Percentiles rank a stretch among this genome's conserved stretches.
These are phyloP conservation scores for Triangularia verruculosa DNA, from an alignment of 2,329 filamentous ascomycete species.

Conservation along the genomic window DNA sequence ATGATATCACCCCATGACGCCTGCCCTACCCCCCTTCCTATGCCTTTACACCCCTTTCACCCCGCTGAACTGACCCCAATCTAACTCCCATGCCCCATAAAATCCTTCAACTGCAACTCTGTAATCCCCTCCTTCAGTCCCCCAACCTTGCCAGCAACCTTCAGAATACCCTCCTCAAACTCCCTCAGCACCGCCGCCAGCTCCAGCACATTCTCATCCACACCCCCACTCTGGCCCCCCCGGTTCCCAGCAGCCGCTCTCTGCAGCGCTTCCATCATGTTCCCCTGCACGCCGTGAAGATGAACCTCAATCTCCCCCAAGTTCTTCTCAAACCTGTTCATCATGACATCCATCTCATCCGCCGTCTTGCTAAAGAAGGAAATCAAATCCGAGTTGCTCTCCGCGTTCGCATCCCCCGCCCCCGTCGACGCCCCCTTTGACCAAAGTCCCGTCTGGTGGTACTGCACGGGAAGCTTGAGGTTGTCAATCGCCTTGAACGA, in stretches of 20 bases:
- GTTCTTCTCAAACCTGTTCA: slow-evolving; percentile 56
- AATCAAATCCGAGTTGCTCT: slow-evolving; percentile 58
- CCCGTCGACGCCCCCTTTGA: slow-evolving; percentile 41
- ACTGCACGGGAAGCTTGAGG: slow-evolving; percentile 47
- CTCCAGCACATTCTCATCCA: slow-evolving; percentile 47
- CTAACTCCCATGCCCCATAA: slow-evolving; percentile 35
- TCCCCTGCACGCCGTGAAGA: slow-evolving; percentile 60
- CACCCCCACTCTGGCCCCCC: slow-evolving; percentile 35
- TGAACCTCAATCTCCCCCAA: slow-evolving; percentile 64
- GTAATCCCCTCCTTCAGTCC: slow-evolving; percentile 59
- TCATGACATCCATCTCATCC: slow-evolving; percentile 58
- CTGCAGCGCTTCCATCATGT: slow-evolving; percentile 58
- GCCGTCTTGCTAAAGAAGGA: slow-evolving; percentile 61
- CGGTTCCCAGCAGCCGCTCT: slow-evolving; percentile 38
- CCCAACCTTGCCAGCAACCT: slow-evolving; percentile 60
- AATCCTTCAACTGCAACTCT: slow-evolving; percentile 51
- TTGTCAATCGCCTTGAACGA: slow-evolving; percentile 48
- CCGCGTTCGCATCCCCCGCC: slow-evolving; percentile 45
- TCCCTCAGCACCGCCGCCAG: slow-evolving; percentile 60
- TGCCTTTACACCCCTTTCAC: slow-evolving; percentile 5
- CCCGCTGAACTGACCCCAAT: neutral
- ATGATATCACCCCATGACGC: neutral
- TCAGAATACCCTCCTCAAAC: slow-evolving; percentile 62
- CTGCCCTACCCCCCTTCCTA: neutral
- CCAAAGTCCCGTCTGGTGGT: slow-evolving; percentile 47